A percentile compares a stretch with the other conserved stretches of the same genome.
phyloP scores from a whole-genome alignment of 495 filamentous ascomycete genomes.

The Penicillium robsamsonii region DNA sequence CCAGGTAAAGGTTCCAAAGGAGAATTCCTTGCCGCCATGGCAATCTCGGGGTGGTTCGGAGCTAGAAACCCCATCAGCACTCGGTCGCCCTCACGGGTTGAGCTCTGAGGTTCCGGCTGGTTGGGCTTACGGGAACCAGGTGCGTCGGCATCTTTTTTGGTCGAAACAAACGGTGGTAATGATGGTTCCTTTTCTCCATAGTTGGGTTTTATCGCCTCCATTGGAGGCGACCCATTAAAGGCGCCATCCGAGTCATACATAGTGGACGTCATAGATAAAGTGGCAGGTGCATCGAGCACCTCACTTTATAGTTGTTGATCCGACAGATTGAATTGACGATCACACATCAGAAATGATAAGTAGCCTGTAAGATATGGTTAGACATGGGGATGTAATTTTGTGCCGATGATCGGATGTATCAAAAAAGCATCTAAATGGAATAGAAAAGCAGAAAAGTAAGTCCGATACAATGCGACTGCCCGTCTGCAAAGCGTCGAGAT shows the following conservation, averaged over 20 bases:
- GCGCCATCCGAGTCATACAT: constrained; percentile 49
- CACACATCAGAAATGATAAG: constrained; percentile 12
- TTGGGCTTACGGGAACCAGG: constrained; percentile 36
- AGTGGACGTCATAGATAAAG: constrained; percentile 40
- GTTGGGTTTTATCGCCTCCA: constrained; percentile 21
- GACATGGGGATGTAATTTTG: background rate
- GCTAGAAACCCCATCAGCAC: constrained; percentile 50
- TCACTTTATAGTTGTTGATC: constrained; percentile 12
- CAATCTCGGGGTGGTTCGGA: constrained; percentile 47
- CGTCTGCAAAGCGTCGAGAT: constrained; percentile 2
- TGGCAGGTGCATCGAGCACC: constrained; percentile 38
- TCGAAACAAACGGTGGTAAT: constrained; percentile 30
- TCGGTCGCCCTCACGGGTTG: constrained; percentile 40
- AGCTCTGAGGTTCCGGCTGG: constrained; percentile 31
- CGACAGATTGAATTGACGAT: constrained; percentile 1
- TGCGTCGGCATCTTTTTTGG: constrained; percentile 13
- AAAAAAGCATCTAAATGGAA: background rate
- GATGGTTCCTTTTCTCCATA: constrained; percentile 24
- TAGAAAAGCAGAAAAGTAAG: background rate
- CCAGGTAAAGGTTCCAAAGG: constrained; percentile 19
- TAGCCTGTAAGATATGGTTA: constrained; percentile 3
- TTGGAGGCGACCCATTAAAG: constrained; percentile 34
- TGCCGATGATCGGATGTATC: constrained; percentile 1
- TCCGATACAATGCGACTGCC: constrained; percentile 1
- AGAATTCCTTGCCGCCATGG: constrained; percentile 24